Conservation (phyloP, 331 rosid genomes). For the Arachis monticola region DNA sequence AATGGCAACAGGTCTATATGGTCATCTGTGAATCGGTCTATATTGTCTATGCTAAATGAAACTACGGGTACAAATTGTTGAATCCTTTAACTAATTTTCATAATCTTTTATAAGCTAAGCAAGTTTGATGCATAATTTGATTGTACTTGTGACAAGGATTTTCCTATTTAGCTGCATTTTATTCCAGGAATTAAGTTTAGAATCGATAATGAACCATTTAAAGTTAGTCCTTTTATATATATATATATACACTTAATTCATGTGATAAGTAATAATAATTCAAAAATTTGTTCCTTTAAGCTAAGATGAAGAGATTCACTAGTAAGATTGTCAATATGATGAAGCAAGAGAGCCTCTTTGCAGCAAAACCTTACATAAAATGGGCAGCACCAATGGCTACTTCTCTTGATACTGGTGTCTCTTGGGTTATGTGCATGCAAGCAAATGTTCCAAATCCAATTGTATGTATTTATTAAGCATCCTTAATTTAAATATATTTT, state of each 20-base stretch:
- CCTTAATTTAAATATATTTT: background rate
- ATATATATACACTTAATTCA: background rate
- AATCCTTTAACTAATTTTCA: background rate
- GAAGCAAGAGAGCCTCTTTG: slow-evolving; percentile 80
- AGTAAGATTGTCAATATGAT: slow-evolving; percentile 75
- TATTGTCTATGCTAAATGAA: slow-evolving; percentile 95
- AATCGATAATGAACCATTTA: slow-evolving; percentile 75
- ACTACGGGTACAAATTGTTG: slow-evolving; percentile 69
- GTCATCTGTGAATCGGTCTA: slow-evolving; percentile 90
- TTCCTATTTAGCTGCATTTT: slow-evolving; percentile 85
- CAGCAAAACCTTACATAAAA: slow-evolving; percentile 63
- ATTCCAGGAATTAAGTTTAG: slow-evolving; percentile 72
- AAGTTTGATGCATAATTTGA: no score
- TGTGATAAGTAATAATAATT: background rate
- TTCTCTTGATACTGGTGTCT: slow-evolving; percentile 81
- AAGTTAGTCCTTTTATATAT: slow-evolving; percentile 49
- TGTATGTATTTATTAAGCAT: slow-evolving; percentile 43
- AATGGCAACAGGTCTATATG: slow-evolving; percentile 82
- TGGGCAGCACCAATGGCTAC: slow-evolving; percentile 90
- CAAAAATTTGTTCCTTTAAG: slow-evolving; percentile 43
- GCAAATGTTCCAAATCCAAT: slow-evolving; percentile 81
- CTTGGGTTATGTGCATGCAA: slow-evolving; percentile 95
- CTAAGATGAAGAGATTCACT: slow-evolving; percentile 81
- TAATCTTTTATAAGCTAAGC: no score
- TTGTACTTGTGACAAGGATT: slow-evolving; percentile 52